These are phyloP conservation scores for Apiospora saccharicola DNA, from an alignment of 2,329 filamentous ascomycete species.

Conservation along the genomic window DNA sequence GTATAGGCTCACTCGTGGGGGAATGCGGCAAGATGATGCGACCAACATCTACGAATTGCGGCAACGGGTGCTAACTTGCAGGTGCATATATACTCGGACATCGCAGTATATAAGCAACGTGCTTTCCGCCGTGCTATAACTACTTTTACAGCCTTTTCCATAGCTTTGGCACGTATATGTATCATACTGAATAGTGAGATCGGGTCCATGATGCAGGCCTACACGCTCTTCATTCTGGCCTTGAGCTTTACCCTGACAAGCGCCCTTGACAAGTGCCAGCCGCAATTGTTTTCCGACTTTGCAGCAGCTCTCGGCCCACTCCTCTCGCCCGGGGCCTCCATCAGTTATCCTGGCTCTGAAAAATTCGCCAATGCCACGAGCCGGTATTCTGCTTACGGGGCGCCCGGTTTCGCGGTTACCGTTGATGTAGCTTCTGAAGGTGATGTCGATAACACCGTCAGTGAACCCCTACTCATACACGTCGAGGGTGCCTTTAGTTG, in stretches of 20 bases:
- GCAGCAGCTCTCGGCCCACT: not conserved
- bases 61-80: not conserved
- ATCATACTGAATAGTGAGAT: not conserved
- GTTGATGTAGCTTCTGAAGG: conserved; percentile 4
- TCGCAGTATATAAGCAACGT: not conserved
- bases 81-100: not conserved
- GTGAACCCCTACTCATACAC: not conserved
- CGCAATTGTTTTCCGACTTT: not conserved
- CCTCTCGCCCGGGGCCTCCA: conserved; percentile 5
- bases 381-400: not conserved
- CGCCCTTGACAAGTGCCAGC: not conserved
- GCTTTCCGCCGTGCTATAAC: not conserved
- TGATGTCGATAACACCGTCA: not conserved
- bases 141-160: not conserved
- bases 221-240: not conserved
- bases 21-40: not conserved
- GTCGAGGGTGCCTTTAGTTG: not conserved
- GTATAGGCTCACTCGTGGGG: not conserved
- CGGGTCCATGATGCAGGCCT: not conserved
- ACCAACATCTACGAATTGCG: too few relatives aligned
- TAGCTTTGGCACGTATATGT: not conserved
- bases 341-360: not conserved
- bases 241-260: not conserved
- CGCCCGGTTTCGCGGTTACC: not conserved
- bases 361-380: conserved; percentile 2